Evolutionary conservation across 179 eudicot genomes (phyloP).

Genomic region (Pouteria campechiana): DNA sequence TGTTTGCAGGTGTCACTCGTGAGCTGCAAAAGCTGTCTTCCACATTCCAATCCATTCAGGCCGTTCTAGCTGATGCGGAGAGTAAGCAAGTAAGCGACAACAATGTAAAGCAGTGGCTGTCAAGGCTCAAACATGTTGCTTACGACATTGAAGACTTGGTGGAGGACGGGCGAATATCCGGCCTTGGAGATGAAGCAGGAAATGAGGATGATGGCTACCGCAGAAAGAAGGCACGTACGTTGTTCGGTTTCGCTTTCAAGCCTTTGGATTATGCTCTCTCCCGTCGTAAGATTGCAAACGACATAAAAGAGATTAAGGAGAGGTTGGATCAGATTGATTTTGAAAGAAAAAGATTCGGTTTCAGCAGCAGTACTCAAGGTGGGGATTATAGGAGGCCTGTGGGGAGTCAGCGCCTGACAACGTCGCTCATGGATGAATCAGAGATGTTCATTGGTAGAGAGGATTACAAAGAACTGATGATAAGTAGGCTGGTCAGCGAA

Average conservation of each 20-base stretch:
- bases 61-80: no score
- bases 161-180: no score
- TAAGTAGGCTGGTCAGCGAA: constrained; percentile 6
- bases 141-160: constrained; percentile 14
- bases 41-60: no score
- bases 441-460: constrained; percentile 9
- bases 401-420: background rate
- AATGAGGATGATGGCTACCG: no score
- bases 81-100: background rate
- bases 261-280: no score
- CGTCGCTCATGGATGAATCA: background rate
- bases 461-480: constrained; percentile 2
- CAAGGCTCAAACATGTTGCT: constrained; percentile 9
- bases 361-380: background rate
- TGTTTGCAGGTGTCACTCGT: no score
- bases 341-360: constrained; percentile 1
- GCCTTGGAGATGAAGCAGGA: no score
- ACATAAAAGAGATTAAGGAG: constrained; percentile 6
- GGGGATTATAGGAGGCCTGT: no score
- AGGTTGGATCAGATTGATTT: constrained; percentile 4
- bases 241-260: no score
- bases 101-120: constrained; percentile 10
- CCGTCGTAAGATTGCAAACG: no score
- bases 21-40: no score
- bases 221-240: no score